Base-by-base conservation (phyloP, 768 basidiomycete species). In the Psilocybe sp. region DNA sequence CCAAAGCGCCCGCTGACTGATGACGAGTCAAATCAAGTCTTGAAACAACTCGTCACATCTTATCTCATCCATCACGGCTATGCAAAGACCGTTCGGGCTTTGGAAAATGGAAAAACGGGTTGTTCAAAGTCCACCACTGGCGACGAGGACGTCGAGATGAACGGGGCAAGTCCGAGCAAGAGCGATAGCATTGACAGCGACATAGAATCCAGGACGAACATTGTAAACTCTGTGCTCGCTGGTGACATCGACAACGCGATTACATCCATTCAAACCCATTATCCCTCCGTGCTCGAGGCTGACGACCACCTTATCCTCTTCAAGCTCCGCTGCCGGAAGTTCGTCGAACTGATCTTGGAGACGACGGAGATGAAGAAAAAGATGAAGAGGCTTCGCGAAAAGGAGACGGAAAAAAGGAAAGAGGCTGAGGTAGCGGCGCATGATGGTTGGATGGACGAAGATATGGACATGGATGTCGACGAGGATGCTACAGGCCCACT, bases 21-120 rank as follows among this genome's bases (percentile, higher is more conserved):
- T 23, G 78, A 80, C 44, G 73, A 76, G 32, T 69, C 78, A 44
- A 83, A 82, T 62, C 68, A 70, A 19, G 78, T 84, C 15, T 75
- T 92, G 16, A 85, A 86, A 44, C 79, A 83, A 23, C 81, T 97
- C 16, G 84, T 95, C 9, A 63, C 87, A 35, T 80, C 84, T 18
- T 94, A 94, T 64, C 78, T 97, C 32, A 75, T 84, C 2, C 92
- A 95, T 64, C 86, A 92, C 56, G 93, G 93, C 8, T 92, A 92
- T 60, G 80, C 80, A 13, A 79, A 78, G 35, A 84, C 92, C 0
- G 81, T 87, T 5, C 73, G 78, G 14, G 79, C 86, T 1, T 84
- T 94, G 60, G 76, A 82, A 57, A 75, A 49, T 47, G 60, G 41
- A 35, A 37, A 50, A 33, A 35, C 38, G 7, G 42, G 33, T 10